phyloP scores from a whole-genome alignment of 345 rosid species.

The Citrus cavaleriei region DNA sequence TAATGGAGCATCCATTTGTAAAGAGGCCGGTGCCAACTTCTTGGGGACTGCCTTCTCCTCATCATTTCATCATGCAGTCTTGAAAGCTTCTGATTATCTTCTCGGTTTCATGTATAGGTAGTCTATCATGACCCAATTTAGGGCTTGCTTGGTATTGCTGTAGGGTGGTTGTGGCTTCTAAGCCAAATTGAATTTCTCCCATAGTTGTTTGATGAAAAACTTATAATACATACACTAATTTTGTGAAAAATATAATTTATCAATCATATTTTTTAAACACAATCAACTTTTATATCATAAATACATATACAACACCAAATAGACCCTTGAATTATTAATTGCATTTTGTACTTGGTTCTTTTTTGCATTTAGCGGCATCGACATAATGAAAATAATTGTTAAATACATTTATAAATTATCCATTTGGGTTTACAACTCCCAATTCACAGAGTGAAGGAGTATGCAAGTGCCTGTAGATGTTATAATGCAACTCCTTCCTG shows the following conservation, averaged over 20 bases:
- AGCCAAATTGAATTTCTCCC: too few relatives aligned
- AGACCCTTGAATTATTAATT: neutral
- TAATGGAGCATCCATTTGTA: constrained; percentile 71
- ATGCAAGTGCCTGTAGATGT: neutral
- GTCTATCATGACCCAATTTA: neutral
- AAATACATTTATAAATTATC: neutral
- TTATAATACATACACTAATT: too few relatives aligned
- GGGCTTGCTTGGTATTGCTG: too few relatives aligned
- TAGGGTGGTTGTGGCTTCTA: too few relatives aligned
- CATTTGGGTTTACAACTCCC: neutral
- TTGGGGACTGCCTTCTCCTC: constrained; percentile 47
- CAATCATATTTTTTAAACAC: too few relatives aligned
- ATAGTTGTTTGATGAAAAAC: too few relatives aligned
- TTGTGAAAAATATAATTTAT: too few relatives aligned
- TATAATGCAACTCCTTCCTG: neutral
- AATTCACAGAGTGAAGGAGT: neutral
- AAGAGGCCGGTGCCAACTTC: constrained; percentile 35
- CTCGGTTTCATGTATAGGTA: neutral
- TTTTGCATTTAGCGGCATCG: neutral
- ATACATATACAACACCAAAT: too few relatives aligned
- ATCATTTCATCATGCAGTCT: neutral
- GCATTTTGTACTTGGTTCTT: neutral
- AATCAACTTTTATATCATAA: too few relatives aligned
- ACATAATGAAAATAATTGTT: too few relatives aligned
- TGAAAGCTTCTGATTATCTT: constrained; percentile 4